Conservation (phyloP, 2,329 filamentous ascomycete genomes). For the Aspergillus sclerotialis region DNA sequence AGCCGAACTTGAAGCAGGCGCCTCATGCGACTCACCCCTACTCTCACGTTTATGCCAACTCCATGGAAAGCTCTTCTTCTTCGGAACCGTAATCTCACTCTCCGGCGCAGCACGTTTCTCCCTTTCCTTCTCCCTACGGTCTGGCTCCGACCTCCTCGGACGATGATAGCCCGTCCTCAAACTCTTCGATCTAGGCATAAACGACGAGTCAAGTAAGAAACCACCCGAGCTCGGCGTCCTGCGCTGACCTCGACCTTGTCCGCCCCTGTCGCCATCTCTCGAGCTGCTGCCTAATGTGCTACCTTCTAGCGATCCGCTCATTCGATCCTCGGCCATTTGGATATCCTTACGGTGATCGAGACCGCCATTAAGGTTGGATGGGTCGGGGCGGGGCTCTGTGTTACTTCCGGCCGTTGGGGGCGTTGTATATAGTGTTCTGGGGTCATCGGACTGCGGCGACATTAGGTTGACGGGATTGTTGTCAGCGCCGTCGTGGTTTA, state of each 20-base stretch:
- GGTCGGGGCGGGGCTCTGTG: conserved; percentile 1
- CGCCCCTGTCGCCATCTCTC: conserved; percentile 24
- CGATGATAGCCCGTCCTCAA: conserved; percentile 18
- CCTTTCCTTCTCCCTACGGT: conserved; percentile 35
- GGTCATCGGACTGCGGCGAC: conserved; percentile 15
- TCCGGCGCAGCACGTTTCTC: conserved; percentile 37
- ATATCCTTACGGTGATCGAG: conserved; percentile 10
- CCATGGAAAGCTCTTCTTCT: conserved; percentile 30
- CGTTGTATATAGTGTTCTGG: conserved; percentile 9
- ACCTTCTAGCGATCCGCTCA: conserved; percentile 28
- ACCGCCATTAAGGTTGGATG: conserved; percentile 9
- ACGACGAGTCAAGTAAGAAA: conserved; percentile 41
- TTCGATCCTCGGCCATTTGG: conserved; percentile 22
- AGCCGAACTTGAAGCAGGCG: background rate
- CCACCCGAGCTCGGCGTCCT: conserved; percentile 30
- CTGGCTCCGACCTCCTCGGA: conserved; percentile 18
- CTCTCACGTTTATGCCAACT: conserved; percentile 26
- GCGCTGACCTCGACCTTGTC: conserved; percentile 14
- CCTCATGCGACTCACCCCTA: conserved; percentile 15
- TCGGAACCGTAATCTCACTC: conserved; percentile 14
- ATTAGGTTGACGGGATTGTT: conserved; percentile 13
- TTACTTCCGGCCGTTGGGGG: conserved; percentile 9
- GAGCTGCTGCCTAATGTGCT: conserved; percentile 31
- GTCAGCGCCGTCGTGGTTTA: conserved; percentile 15
- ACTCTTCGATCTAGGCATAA: conserved; percentile 21